phyloP scores from a whole-genome alignment of 2,329 filamentous ascomycete species.

The Beauveria scarabaeidicola region DNA sequence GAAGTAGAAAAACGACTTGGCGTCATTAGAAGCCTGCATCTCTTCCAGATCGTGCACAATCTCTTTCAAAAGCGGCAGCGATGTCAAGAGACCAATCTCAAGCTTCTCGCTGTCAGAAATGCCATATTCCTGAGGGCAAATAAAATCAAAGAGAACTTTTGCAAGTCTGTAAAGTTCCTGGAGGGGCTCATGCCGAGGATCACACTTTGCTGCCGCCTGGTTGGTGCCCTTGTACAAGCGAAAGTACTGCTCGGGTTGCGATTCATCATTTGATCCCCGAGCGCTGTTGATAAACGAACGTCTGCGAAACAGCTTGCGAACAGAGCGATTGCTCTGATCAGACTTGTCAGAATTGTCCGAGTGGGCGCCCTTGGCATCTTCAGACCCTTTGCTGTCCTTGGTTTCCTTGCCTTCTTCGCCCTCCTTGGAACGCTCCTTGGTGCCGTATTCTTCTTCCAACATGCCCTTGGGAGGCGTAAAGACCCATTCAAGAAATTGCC shows the following conservation, averaged over 20 bases:
- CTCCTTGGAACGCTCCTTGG: slow-evolving; percentile 28
- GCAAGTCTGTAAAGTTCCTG: slow-evolving; percentile 88
- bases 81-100: slow-evolving; percentile 94
- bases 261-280: slow-evolving; percentile 43
- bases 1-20: slow-evolving; percentile 97
- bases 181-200: slow-evolving; percentile 77
- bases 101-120: slow-evolving; percentile 94
- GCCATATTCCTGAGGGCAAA: slow-evolving; percentile 96
- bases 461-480: slow-evolving; percentile 81
- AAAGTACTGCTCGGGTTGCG: slow-evolving; percentile 69
- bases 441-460: slow-evolving; percentile 59
- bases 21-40: slow-evolving; percentile 87
- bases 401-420: slow-evolving; percentile 33
- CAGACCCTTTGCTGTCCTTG: slow-evolving; percentile 31
- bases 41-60: slow-evolving; percentile 96
- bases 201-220: slow-evolving; percentile 61
- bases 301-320: slow-evolving; percentile 45
- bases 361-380: slow-evolving; percentile 24
- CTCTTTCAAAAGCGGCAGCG: slow-evolving; percentile 85
- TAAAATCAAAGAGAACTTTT: slow-evolving; percentile 96
- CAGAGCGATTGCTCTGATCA: slow-evolving; percentile 29
- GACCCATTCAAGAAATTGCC: slow-evolving; percentile 93
- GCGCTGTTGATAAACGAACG: slow-evolving; percentile 51
- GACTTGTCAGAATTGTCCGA: slow-evolving; percentile 27
- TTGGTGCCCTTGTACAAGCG: slow-evolving; percentile 75